Percentiles rank a stretch among this genome's conserved stretches.
phyloP scores from a whole-genome alignment of 257 asterid genomes.

The Forsythia suspensa region DNA sequence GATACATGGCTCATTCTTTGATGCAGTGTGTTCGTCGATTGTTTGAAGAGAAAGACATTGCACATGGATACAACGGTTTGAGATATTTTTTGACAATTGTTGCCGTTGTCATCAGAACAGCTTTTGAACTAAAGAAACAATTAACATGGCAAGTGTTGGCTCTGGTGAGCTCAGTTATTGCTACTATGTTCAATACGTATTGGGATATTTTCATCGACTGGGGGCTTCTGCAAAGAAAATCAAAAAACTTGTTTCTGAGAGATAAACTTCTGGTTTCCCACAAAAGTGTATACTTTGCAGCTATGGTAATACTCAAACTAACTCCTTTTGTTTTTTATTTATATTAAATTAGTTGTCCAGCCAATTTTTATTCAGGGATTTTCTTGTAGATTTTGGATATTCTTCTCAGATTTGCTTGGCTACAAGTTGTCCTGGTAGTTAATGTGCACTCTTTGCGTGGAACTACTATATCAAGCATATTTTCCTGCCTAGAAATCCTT shows the following conservation, averaged over 20 bases:
- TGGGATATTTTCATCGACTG: conserved; percentile 88
- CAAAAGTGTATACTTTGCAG: conserved; percentile 59
- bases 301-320: conserved; percentile 47
- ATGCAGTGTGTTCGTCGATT: conserved; percentile 76
- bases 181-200: conserved; percentile 59
- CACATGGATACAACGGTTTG: conserved; percentile 60
- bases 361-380: background rate
- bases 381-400: conserved; percentile 64
- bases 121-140: conserved; percentile 54
- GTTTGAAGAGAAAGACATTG: conserved; percentile 59
- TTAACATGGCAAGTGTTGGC: conserved; percentile 64
- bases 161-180: conserved; percentile 55
- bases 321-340: background rate
- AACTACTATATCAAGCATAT: conserved; percentile 43
- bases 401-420: conserved; percentile 82
- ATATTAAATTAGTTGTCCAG: background rate
- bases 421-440: conserved; percentile 57
- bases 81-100: conserved; percentile 76
- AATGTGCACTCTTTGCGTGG: conserved; percentile 59
- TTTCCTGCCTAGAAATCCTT: conserved; percentile 71
- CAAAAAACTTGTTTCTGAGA: conserved; percentile 62
- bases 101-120: conserved; percentile 70
- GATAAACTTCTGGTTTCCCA: conserved; percentile 57
- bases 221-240: conserved; percentile 73
- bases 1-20: conserved; percentile 6